A percentile compares a stretch with the other conserved stretches of the same genome.
phyloP scores from a whole-genome alignment of 2,329 filamentous ascomycete genomes.

The Aureobasidium leucospermi region DNA sequence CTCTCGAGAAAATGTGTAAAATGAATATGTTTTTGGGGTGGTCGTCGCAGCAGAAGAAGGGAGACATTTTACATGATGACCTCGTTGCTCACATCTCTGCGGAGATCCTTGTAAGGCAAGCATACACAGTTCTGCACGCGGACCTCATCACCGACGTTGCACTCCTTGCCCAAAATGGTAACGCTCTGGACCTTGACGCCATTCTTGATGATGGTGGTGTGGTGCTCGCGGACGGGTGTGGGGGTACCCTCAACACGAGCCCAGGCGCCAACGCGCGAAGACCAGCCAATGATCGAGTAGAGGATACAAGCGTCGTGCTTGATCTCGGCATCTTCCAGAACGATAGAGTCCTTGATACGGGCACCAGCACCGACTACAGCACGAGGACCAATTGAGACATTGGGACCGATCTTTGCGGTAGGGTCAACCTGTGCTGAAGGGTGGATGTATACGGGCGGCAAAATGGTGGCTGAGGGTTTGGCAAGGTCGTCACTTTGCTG shows the following conservation, averaged over 20 bases:
- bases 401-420: conserved; percentile 91
- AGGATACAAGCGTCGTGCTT: conserved; percentile 94
- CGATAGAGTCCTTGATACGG: conserved; percentile 91
- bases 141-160: conserved; percentile 85
- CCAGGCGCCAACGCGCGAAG: conserved; percentile 94
- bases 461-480: conserved; percentile 74
- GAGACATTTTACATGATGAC: conserved; percentile 72
- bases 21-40: not conserved
- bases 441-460: conserved; percentile 92
- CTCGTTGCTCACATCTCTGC: conserved; percentile 78
- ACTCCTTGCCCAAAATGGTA: conserved; percentile 95
- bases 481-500: conserved; percentile 73
- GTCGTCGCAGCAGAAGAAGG: not conserved
- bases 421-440: conserved; percentile 84
- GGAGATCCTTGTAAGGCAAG: conserved; percentile 95
- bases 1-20: not conserved
- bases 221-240: conserved; percentile 78
- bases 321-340: conserved; percentile 89
- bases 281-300: conserved; percentile 96
- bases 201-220: conserved; percentile 92
- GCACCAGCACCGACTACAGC: conserved; percentile 77
- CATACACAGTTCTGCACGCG: conserved; percentile 97
- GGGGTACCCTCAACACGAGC: conserved; percentile 94
- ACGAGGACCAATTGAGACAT: conserved; percentile 92
- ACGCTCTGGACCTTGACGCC: conserved; percentile 98